phyloP scores from a whole-genome alignment of 306 rosid species.

The Potentilla sterilis region DNA sequence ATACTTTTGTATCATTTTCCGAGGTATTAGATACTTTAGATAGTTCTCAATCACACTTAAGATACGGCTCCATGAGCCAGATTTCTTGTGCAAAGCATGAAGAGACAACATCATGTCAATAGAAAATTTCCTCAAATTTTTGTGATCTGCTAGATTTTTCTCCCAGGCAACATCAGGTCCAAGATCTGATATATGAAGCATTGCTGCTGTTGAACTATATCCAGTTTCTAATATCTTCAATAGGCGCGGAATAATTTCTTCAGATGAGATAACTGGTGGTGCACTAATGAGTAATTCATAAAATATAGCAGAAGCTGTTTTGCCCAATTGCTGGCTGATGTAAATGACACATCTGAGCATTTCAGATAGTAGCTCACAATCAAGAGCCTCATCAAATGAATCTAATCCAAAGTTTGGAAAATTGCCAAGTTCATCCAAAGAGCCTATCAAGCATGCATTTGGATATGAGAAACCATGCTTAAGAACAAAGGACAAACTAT shows the following conservation, averaged over 20 bases:
- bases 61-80: slow-evolving; percentile 67
- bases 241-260: slow-evolving; percentile 57
- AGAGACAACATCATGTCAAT: slow-evolving; percentile 75
- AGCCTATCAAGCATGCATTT: slow-evolving; percentile 44
- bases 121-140: slow-evolving; percentile 71
- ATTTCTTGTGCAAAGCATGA: slow-evolving; percentile 65
- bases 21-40: slow-evolving; percentile 83
- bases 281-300: slow-evolving; percentile 65
- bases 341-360: slow-evolving; percentile 61
- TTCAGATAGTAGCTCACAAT: slow-evolving; percentile 56
- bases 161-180: slow-evolving; percentile 50
- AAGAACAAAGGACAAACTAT: slow-evolving; percentile 5
- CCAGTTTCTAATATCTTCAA: slow-evolving; percentile 78
- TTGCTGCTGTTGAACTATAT: slow-evolving; percentile 49
- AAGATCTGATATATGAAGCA: slow-evolving; percentile 35
- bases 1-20: slow-evolving; percentile 40
- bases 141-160: slow-evolving; percentile 59
- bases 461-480: slow-evolving; percentile 3
- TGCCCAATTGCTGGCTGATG: slow-evolving; percentile 79
- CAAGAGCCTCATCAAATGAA: slow-evolving; percentile 48
- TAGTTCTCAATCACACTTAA: slow-evolving; percentile 62
- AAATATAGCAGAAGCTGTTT: slow-evolving; percentile 67
- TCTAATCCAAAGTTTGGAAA: slow-evolving; percentile 41
- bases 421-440: slow-evolving; percentile 60
- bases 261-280: slow-evolving; percentile 52